Conservation (phyloP, 441 rosid species). For the Aquilaria agallochum region DNA sequence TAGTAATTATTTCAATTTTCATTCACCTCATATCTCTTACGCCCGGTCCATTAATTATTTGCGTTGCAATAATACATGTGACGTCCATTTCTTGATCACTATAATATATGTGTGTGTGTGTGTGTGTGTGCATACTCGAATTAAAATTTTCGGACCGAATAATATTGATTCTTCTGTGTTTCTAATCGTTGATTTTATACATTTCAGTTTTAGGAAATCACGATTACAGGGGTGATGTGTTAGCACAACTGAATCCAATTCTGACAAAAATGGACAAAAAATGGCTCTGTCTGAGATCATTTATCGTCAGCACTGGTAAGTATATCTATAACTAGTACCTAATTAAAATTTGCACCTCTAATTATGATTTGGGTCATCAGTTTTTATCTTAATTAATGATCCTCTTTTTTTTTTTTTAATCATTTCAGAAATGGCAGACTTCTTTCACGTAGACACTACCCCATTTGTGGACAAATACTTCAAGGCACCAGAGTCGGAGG, state of each 20-base stretch:
- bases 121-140: no score
- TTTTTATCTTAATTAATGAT: background rate
- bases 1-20: no score
- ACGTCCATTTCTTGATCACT: no score
- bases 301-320: slow-evolving; percentile 40
- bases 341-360: background rate
- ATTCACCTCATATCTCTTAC: no score
- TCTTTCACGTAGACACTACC: slow-evolving; percentile 52
- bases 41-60: no score
- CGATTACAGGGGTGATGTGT: slow-evolving; percentile 56
- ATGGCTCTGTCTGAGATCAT: slow-evolving; percentile 66
- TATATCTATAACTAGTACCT: background rate
- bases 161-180: background rate
- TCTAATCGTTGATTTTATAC: no score
- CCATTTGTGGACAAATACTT: slow-evolving; percentile 46
- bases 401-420: background rate
- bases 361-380: background rate
- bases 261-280: slow-evolving; percentile 42
- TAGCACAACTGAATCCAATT: slow-evolving; percentile 43
- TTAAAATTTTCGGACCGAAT: no score
- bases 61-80: no score
- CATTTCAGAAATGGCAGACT: slow-evolving; percentile 33
- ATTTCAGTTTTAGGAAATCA: slow-evolving; percentile 60
- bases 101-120: no score
- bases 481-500: slow-evolving; percentile 7